Evolutionary conservation across 805 yeast species (phyloP).

Genomic region (Saturnispora silvae): DNA sequence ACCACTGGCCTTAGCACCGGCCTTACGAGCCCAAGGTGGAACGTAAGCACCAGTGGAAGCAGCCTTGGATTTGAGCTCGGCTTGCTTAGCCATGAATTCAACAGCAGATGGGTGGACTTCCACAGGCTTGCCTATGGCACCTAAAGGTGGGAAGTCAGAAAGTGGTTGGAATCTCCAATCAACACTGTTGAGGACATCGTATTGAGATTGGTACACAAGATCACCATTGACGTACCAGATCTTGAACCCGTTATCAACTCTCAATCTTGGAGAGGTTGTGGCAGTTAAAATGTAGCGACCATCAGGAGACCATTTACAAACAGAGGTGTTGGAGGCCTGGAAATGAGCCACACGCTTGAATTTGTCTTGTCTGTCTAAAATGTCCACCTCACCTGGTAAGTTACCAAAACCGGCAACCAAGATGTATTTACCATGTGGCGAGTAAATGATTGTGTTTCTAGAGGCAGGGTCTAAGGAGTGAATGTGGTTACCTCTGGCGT

Average conservation of each 20-base stretch:
- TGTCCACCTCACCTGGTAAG: conserved; percentile 91
- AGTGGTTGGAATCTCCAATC: conserved; percentile 72
- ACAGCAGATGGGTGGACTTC: conserved; percentile 68
- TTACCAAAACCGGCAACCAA: conserved; percentile 97
- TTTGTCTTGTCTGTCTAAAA: conserved; percentile 82
- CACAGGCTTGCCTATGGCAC: conserved; percentile 28
- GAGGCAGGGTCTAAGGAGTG: conserved; percentile 79
- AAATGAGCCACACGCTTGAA: conserved; percentile 71
- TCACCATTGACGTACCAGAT: conserved; percentile 89
- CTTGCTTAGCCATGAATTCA: conserved; percentile 38
- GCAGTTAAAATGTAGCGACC: conserved; percentile 91
- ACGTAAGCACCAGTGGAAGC: conserved; percentile 52
- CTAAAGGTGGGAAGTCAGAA: conserved; percentile 44
- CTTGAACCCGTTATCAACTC: conserved; percentile 93
- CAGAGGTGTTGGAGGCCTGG: conserved; percentile 92
- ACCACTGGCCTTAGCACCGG: conserved; percentile 28
- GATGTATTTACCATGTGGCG: conserved; percentile 88
- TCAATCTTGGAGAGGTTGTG: conserved; percentile 90
- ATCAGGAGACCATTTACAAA: conserved; percentile 96
- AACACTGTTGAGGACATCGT: conserved; percentile 67
- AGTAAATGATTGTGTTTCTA: conserved; percentile 79
- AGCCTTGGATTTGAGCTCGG: conserved; percentile 14
- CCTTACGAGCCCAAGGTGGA: conserved; percentile 87
- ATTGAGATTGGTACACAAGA: conserved; percentile 67
- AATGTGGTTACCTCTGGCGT: conserved; percentile 81